Evolutionary conservation across 139 green algal genomes (phyloP).

Genomic region (Edaphochlamys debaryana): DNA sequence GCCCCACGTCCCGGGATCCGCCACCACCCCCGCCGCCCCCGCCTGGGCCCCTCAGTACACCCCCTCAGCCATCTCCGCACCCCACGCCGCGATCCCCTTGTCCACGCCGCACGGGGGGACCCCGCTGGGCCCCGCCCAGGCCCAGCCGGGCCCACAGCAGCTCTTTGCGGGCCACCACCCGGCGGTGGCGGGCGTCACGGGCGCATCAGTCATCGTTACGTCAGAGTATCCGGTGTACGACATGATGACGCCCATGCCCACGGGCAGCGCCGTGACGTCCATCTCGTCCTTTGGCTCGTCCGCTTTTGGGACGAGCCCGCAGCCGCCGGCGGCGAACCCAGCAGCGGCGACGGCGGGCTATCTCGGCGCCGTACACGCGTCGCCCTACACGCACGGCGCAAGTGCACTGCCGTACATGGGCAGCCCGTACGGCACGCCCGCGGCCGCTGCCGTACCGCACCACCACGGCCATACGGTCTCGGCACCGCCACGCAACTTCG

Average conservation of each 20-base stretch:
- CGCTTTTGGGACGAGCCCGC: not conserved
- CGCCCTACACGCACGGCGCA: not conserved
- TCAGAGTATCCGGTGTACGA: conserved; percentile 26
- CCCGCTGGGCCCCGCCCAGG: too few species aligned
- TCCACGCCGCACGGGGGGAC: too few species aligned
- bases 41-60: too few species aligned
- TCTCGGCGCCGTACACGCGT: not conserved
- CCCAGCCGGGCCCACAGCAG: not conserved
- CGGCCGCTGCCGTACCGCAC: not conserved
- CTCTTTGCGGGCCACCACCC: not conserved
- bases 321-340: not conserved
- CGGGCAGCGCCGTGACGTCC: not conserved
- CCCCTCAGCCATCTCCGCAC: too few species aligned
- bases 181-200: not conserved
- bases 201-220: conserved; percentile 11
- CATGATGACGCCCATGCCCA: conserved; percentile 19
- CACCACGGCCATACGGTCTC: not conserved
- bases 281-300: too few species aligned
- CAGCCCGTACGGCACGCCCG: not conserved
- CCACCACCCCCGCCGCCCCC: too few species aligned
- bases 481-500: not conserved
- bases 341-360: not conserved
- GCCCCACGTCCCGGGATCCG: not conserved
- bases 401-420: not conserved
- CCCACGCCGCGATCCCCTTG: too few species aligned